Evolutionary conservation across 441 rosid genomes (phyloP), one percentile per base, ranked within the genome.

Genomic region (Adansonia gregorii): DNA sequence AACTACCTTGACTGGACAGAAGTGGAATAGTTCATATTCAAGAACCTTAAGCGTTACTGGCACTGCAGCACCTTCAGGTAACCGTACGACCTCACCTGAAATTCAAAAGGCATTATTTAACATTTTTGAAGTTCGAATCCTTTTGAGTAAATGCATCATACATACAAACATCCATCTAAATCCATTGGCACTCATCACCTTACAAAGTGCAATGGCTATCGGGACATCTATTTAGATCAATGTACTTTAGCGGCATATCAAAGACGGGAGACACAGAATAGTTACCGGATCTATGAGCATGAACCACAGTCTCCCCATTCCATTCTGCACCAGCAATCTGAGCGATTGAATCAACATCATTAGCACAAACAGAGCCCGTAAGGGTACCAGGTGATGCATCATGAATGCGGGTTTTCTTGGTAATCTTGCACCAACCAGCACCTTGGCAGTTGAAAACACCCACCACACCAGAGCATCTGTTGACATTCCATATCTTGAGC

Each of bases 361-460:
- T 78, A 35, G 93, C 87, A 64, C 91, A 22, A 71, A 93, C 85
- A 0, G 88, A 88, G 52, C 85, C 80, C 0, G 95, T 82, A 67
- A 93, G 58, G 66, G 97, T 91, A 31, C 97, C 93, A 46, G 98
- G 97, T 55, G 97, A 86, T 64, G 85, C 73, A 77, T 94, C 91
- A 81, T 94, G 98, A 76, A 94, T 89, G 51, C 88, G 88, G 59
- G 94, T 90, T 82, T 87, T 93, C 91, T 94, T 93, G 8, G 78
- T 74, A 4, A 88, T 78, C 86, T 86, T 93, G 88, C 98, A 93
- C 98, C 98, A 94, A 77, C 97, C 98, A 73, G 98, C 97, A 72
- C 98, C 98, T 85, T 94, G 98, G 84, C 97, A 94, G 86, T 94
- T 91, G 88, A 94, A 94, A 3, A 91, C 91, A 70, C 98, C 98